Conservation (phyloP, 2,329 filamentous ascomycete species). For the Helicocarpus griseus region DNA sequence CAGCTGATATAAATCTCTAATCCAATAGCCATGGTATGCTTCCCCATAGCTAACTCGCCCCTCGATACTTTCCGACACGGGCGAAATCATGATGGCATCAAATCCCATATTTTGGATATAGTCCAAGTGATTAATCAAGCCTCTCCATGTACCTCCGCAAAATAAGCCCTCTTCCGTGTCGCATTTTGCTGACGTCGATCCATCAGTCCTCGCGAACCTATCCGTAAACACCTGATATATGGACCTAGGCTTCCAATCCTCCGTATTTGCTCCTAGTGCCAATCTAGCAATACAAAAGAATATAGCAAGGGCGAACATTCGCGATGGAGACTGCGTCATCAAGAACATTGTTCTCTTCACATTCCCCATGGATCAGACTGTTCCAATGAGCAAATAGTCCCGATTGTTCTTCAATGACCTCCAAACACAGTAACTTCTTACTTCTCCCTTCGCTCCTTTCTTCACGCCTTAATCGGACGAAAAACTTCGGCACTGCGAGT, state of each 20-base stretch:
- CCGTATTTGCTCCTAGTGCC: constrained; percentile 16
- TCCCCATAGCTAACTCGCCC: constrained; percentile 31
- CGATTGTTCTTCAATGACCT: neutral
- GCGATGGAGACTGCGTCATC: neutral
- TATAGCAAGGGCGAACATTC: neutral
- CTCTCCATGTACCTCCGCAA: constrained; percentile 44
- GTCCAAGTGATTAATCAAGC: constrained; percentile 39
- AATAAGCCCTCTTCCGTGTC: constrained; percentile 27
- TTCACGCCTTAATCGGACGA: neutral
- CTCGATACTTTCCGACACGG: constrained; percentile 32
- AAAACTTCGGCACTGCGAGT: neutral
- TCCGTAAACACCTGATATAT: constrained; percentile 41
- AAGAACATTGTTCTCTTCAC: neutral
- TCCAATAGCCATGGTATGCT: constrained; percentile 45
- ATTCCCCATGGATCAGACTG: neutral
- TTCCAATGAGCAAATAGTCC: neutral
- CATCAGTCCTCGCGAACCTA: constrained; percentile 35
- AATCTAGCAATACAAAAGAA: neutral
- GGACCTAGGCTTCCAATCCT: constrained; percentile 32
- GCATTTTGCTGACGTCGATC: constrained; percentile 24
- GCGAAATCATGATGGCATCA: constrained; percentile 33
- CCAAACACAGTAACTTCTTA: neutral
- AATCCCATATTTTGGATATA: constrained; percentile 44
- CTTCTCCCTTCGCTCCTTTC: neutral
- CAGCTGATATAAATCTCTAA: constrained; percentile 37